Percentiles rank a stretch among this genome's conserved stretches.
Evolutionary conservation across 331 rosid species (phyloP).

Genomic region (Malus hybrid): DNA sequence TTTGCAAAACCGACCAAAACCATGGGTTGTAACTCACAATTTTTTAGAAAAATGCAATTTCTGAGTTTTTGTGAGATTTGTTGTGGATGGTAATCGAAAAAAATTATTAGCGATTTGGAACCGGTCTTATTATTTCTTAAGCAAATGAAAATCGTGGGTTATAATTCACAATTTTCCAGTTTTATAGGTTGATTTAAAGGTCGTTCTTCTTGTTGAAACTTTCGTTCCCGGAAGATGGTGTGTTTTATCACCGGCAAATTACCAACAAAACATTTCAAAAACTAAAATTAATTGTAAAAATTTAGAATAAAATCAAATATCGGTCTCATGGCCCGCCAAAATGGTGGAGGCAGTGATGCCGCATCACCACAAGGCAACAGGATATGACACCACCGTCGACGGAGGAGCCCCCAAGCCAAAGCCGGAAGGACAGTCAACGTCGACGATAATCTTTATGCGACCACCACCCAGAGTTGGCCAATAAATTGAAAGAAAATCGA

Average conservation of each 20-base stretch:
- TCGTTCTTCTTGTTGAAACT: background rate
- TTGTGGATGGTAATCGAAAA: too few species aligned
- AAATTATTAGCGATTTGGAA: too few species aligned
- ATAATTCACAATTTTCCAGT: too few species aligned
- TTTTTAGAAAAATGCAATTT: too few species aligned
- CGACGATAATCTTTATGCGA: slow-evolving; percentile 28
- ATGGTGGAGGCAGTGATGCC: slow-evolving; percentile 51
- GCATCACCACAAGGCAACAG: slow-evolving; percentile 58
- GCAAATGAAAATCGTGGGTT: too few species aligned
- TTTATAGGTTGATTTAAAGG: slow-evolving; percentile 1
- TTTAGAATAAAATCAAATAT: background rate
- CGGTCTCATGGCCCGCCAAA: slow-evolving; percentile 68
- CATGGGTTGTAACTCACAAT: too few species aligned
- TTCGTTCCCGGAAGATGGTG: slow-evolving; percentile 89
- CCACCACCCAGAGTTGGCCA: background rate
- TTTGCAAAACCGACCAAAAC: too few species aligned
- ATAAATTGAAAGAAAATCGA: background rate
- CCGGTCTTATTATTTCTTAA: too few species aligned
- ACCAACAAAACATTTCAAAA: too few species aligned
- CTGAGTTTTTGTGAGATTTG: too few species aligned
- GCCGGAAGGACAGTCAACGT: slow-evolving; percentile 36
- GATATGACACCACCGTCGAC: slow-evolving; percentile 55
- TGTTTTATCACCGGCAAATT: background rate
- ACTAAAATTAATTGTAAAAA: too few species aligned
- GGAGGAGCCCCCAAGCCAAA: slow-evolving; percentile 27